Conservation (phyloP, 2,329 filamentous ascomycete genomes). For the Chaetomium strumarium region DNA sequence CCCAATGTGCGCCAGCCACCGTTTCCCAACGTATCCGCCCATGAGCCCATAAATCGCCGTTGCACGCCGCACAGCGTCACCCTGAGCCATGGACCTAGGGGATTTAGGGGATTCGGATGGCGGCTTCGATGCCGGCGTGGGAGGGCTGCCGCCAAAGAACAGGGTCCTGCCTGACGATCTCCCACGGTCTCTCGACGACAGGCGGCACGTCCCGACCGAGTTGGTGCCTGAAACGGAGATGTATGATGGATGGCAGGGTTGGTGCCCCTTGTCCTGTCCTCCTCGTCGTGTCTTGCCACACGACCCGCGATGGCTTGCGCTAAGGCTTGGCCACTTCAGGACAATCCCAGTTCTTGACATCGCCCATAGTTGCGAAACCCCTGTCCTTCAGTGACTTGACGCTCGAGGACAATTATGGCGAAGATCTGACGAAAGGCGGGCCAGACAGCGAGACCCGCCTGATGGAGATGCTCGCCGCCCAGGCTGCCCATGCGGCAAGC, state of each 20-base stretch:
- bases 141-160: constrained; percentile 32
- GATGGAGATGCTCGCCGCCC: constrained; percentile 93
- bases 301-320: constrained; percentile 1
- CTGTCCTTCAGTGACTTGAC: constrained; percentile 76
- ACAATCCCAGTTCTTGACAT: constrained; percentile 91
- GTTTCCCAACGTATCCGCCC: constrained; percentile 1
- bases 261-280: constrained; percentile 25
- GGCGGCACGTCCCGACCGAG: constrained; percentile 60
- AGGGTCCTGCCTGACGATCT: constrained; percentile 71
- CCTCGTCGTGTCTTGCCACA: constrained; percentile 17
- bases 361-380: constrained; percentile 76
- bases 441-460: constrained; percentile 78
- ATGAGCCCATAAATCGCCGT: constrained; percentile 15
- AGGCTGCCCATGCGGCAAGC: constrained; percentile 76
- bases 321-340: constrained; percentile 47
- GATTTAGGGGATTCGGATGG: constrained; percentile 46
- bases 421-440: constrained; percentile 52
- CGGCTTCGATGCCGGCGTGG: constrained; percentile 22
- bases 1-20: constrained; percentile 10
- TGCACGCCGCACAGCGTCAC: constrained; percentile 21
- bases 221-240: constrained; percentile 83
- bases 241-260: constrained; percentile 98
- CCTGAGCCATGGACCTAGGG: constrained; percentile 54
- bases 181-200: constrained; percentile 86
- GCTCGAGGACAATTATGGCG: constrained; percentile 73